Percentiles rank a stretch among this genome's conserved stretches.
Evolutionary conservation across 2,329 filamentous ascomycete species (phyloP).

Genomic region (Ceratocystis colombiana): DNA sequence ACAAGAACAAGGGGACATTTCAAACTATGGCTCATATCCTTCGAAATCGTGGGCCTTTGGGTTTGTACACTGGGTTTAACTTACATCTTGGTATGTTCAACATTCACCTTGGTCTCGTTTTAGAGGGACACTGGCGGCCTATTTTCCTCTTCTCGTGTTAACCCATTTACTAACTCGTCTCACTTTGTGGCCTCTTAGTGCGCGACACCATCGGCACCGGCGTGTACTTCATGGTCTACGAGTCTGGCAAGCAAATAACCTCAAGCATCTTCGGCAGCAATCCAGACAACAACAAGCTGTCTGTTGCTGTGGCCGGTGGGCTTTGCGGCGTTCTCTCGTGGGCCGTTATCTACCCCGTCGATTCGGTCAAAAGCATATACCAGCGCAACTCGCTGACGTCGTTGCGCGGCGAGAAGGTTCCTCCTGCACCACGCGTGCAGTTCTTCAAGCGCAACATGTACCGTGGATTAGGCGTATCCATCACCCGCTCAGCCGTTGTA

Average conservation of each 20-base stretch:
- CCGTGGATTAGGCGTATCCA: slow-evolving; percentile 70
- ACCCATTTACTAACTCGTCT: background rate
- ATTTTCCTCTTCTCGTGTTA: background rate
- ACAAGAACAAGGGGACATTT: slow-evolving; percentile 67
- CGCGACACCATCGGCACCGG: slow-evolving; percentile 73
- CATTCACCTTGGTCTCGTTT: background rate
- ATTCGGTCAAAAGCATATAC: slow-evolving; percentile 77
- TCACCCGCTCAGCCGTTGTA: slow-evolving; percentile 69
- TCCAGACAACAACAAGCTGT: slow-evolving; percentile 48
- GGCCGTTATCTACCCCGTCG: slow-evolving; percentile 64
- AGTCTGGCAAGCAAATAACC: slow-evolving; percentile 72
- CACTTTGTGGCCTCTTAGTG: slow-evolving; percentile 40
- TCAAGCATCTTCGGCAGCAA: slow-evolving; percentile 22
- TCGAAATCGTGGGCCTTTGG: slow-evolving; percentile 59
- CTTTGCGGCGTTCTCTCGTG: slow-evolving; percentile 76
- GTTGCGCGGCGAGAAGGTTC: slow-evolving; percentile 52
- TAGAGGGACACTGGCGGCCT: background rate
- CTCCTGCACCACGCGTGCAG: slow-evolving; percentile 60
- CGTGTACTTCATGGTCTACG: slow-evolving; percentile 84
- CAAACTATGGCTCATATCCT: slow-evolving; percentile 68
- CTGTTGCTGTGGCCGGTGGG: slow-evolving; percentile 67
- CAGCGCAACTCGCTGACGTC: slow-evolving; percentile 69
- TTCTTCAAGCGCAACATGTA: slow-evolving; percentile 74
- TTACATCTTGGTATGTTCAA: slow-evolving; percentile 60
- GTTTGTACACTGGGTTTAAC: slow-evolving; percentile 71